Percentiles rank a stretch among this genome's conserved stretches.
Conservation (phyloP, 1,284 basidiomycete genomes). For the Mycena citricolor region DNA sequence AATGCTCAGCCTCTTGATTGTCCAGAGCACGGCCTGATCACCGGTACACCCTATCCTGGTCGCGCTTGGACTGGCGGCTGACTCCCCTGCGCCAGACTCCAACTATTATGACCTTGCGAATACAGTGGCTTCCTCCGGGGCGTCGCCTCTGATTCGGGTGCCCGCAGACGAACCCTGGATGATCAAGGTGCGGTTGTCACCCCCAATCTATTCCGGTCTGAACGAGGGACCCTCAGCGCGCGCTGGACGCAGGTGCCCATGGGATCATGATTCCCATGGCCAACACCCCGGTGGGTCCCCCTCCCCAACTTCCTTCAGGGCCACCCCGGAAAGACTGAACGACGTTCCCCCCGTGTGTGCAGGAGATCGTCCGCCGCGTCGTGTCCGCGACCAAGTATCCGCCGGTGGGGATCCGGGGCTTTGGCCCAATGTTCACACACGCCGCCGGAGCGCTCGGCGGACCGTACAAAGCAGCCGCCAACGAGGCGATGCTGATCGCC, state of each 20-base stretch:
- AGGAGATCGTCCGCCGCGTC: slow-evolving; percentile 28
- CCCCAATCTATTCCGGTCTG: neutral
- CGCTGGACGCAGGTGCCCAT: slow-evolving; percentile 31
- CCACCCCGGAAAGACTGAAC: neutral
- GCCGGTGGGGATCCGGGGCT: slow-evolving; percentile 29
- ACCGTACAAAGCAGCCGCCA: slow-evolving; percentile 27
- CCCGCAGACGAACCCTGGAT: slow-evolving; percentile 27
- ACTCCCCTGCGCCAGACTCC: slow-evolving; percentile 16
- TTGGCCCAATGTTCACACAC: slow-evolving; percentile 32
- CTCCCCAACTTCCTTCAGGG: neutral
- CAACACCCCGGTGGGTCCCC: slow-evolving; percentile 21
- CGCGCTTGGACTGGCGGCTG: neutral
- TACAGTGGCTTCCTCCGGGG: slow-evolving; percentile 24
- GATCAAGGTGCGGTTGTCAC: slow-evolving; percentile 21
- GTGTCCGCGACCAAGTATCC: slow-evolving; percentile 29
- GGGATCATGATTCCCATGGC: slow-evolving; percentile 32
- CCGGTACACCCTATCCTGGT: slow-evolving; percentile 15
- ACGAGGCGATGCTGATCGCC: slow-evolving; percentile 27
- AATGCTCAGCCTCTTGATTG: neutral
- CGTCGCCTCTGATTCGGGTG: slow-evolving; percentile 27
- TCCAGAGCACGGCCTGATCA: slow-evolving; percentile 29
- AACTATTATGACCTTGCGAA: slow-evolving; percentile 27
- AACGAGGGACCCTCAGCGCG: slow-evolving; percentile 17
- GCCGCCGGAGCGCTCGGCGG: slow-evolving; percentile 27
- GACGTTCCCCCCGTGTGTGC: too few relatives aligned